phyloP scores from a whole-genome alignment of 495 filamentous ascomycete genomes.

The Penicillium egyptiacum region DNA sequence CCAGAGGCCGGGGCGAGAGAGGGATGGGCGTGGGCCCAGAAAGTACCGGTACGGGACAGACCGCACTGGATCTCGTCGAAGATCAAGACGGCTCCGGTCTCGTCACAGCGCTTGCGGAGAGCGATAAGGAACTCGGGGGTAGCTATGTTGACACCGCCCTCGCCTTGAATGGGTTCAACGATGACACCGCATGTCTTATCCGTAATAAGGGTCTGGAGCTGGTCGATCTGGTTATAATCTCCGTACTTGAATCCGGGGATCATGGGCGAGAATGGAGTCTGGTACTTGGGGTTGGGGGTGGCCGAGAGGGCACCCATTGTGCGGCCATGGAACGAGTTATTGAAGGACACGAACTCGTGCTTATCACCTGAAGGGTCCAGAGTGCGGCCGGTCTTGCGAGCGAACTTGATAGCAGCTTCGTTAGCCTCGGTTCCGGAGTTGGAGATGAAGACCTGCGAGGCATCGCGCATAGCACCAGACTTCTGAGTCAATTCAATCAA shows the following conservation, averaged over 20 bases:
- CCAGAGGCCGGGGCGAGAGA: slow-evolving; percentile 37
- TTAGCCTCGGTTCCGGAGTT: slow-evolving; percentile 96
- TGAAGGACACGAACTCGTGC: slow-evolving; percentile 82
- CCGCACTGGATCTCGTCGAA: slow-evolving; percentile 98
- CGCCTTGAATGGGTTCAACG: slow-evolving; percentile 95
- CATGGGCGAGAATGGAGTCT: slow-evolving; percentile 92
- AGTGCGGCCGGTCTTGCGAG: slow-evolving; percentile 82
- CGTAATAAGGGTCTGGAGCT: slow-evolving; percentile 69
- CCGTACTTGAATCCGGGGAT: slow-evolving; percentile 89
- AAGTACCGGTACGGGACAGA: slow-evolving; percentile 74
- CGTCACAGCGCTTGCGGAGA: slow-evolving; percentile 75
- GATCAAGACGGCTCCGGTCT: slow-evolving; percentile 84
- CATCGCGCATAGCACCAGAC: slow-evolving; percentile 77
- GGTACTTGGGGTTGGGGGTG: slow-evolving; percentile 98
- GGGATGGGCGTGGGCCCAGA: slow-evolving; percentile 88
- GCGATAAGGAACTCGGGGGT: slow-evolving; percentile 76
- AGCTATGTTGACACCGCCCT: slow-evolving; percentile 87
- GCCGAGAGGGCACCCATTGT: slow-evolving; percentile 92
- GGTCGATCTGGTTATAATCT: slow-evolving; percentile 75
- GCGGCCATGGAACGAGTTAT: slow-evolving; percentile 90
- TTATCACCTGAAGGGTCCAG: slow-evolving; percentile 70
- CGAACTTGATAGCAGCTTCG: slow-evolving; percentile 96
- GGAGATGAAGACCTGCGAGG: slow-evolving; percentile 83
- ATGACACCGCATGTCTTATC: slow-evolving; percentile 92
- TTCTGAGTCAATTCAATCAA: slow-evolving; percentile 74